These are phyloP conservation scores for Apiospora arundinis DNA, from an alignment of 2,329 filamentous ascomycete genomes.

Conservation along the genomic window DNA sequence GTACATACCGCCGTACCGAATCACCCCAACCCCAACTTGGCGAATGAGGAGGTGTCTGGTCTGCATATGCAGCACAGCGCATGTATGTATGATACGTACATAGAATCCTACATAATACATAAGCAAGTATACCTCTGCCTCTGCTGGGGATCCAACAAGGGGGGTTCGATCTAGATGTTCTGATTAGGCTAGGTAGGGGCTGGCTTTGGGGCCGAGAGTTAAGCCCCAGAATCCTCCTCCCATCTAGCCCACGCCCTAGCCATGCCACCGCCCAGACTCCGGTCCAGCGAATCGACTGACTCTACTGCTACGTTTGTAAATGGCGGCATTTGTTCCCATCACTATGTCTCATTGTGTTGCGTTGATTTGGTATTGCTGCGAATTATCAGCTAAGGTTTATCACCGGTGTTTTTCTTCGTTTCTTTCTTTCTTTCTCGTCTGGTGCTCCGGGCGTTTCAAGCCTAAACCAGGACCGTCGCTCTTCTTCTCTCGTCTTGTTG, in stretches of 20 bases:
- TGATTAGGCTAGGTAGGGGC: conserved; percentile 8
- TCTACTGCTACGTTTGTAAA: conserved; percentile 1
- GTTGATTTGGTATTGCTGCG: neutral
- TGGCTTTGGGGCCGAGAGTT: conserved; percentile 14
- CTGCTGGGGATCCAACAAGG: neutral
- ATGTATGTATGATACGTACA: neutral
- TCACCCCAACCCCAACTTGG: conserved; percentile 11
- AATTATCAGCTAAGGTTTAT: neutral
- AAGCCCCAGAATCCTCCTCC: conserved; percentile 9
- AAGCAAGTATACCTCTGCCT: conserved; percentile 1
- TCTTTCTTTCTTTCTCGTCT: too few relatives aligned
- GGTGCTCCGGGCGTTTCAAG: neutral
- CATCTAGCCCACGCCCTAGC: conserved; percentile 6
- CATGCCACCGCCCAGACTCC: conserved; percentile 9
- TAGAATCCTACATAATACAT: conserved; percentile 1
- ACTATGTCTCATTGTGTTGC: neutral
- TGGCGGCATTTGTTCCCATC: neutral
- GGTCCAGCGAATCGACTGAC: conserved; percentile 9
- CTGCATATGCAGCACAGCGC: conserved; percentile 16
- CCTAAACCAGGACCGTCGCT: neutral
- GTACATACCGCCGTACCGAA: conserved; percentile 5
- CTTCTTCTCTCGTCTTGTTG: neutral
- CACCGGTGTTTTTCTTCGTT: neutral
- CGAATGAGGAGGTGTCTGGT: conserved; percentile 1
- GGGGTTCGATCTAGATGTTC: conserved; percentile 9